Evolutionary conservation across 768 basidiomycete genomes (phyloP), one percentile per base, ranked within the genome.

Genomic region (Strobilomyces echinocephalus): DNA sequence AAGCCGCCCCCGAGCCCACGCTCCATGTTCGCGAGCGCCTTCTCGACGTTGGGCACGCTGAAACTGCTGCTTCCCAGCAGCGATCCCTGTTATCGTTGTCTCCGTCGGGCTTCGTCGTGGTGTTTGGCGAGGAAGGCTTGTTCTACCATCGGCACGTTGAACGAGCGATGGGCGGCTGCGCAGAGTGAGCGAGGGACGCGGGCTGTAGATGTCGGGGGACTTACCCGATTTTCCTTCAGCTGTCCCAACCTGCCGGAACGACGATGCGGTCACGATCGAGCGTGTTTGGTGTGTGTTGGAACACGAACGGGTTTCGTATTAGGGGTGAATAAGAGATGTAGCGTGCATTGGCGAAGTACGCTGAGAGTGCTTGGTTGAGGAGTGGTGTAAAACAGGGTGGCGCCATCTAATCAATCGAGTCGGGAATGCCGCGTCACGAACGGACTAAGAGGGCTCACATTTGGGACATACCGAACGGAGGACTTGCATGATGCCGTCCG

Each of bases 171-270:
- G 78, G 4, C n/a, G 81, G 79, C 84, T 91, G 54, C 42, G 28
- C 53, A 41, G 28, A 41, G 28, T 50, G 49, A 58, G 38, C 1
- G 18, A 8, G 9, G 20, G 36, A 26, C 34, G 18, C 16, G n/a
- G 9, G 5, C 2, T 16, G 5, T 20, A n/a, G 28, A 31, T 7
- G 33, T 45, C 24, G n/a, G 24, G 24, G 24, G 24, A 24, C 24
- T 24, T 24, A 24, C 24, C 24, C 76, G 53, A 97, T 95, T 75
- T 97, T 98, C 0, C 95, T 94, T 90, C 92, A 97, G 60, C 89
- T 91, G 65, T 98, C 97, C 97, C 97, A 99, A 1, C 97, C 97
- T 2, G 91, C 82, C 1, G 95, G 97, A 7, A 98, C 84, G 41
- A 97, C 82, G 48, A 97, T 87, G 12, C 83, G 85, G 63, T 97